Percentiles rank a stretch among this genome's conserved stretches.
Conservation (phyloP, 1,139 yeast genomes). For the Hansenula anomala region DNA sequence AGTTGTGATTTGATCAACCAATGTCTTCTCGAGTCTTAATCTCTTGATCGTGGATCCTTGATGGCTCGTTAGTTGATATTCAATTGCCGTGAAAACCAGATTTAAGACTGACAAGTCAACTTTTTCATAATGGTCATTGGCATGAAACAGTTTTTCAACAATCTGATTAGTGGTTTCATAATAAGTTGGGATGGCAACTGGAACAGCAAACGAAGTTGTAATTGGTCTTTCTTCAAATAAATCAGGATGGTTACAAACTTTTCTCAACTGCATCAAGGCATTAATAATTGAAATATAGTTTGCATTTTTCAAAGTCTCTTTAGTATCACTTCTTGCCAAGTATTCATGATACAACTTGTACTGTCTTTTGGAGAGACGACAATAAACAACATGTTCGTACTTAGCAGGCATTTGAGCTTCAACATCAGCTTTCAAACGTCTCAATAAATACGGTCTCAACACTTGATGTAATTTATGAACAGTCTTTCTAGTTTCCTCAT, state of each 20-base stretch:
- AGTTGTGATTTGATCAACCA: conserved; percentile 39
- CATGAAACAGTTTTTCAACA: conserved; percentile 36
- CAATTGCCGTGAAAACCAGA: conserved; percentile 49
- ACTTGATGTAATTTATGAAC: conserved; percentile 91
- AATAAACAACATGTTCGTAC: conserved; percentile 89
- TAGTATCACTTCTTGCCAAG: conserved; percentile 94
- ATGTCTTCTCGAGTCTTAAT: conserved; percentile 24
- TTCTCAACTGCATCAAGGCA: conserved; percentile 95
- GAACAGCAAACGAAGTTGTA: conserved; percentile 80
- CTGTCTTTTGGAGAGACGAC: conserved; percentile 90
- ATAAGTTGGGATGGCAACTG: conserved; percentile 52
- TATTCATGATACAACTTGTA: conserved; percentile 91
- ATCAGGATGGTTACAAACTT: conserved; percentile 97
- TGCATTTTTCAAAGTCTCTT: conserved; percentile 90
- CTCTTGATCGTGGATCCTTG: conserved; percentile 40
- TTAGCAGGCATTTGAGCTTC: conserved; percentile 99
- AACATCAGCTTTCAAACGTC: conserved; percentile 93
- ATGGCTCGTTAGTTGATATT: conserved; percentile 38
- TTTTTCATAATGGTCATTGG: conserved; percentile 22
- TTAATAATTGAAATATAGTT: conserved; percentile 92
- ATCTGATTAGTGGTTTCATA: conserved; percentile 41
- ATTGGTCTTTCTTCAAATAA: conserved; percentile 94
- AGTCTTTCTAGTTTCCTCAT: conserved; percentile 73
- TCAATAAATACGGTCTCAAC: conserved; percentile 81
- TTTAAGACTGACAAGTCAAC: conserved; percentile 59